Conservation (phyloP, 345 rosid species). For the Lepidium sativum region DNA sequence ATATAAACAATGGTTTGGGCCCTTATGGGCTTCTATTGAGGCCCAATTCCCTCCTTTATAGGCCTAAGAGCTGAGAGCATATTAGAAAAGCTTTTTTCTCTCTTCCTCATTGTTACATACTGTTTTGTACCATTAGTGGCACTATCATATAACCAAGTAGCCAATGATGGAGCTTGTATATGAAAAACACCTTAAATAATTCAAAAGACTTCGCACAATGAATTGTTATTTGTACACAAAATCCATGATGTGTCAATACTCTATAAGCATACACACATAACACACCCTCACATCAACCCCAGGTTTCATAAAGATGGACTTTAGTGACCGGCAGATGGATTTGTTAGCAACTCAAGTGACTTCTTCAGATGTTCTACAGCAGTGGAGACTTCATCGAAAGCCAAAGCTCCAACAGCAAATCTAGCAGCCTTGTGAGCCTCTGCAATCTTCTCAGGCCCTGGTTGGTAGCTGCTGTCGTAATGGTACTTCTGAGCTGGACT, state of each 20-base stretch:
- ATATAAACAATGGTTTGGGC: neutral
- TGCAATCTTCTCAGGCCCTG: constrained; percentile 76
- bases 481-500: constrained; percentile 40
- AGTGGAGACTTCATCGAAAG: constrained; percentile 81
- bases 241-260: neutral
- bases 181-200: neutral
- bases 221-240: constrained; percentile 7
- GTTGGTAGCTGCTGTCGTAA: constrained; percentile 76
- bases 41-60: neutral
- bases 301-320: neutral
- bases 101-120: too few species aligned
- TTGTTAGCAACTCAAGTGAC: constrained; percentile 66
- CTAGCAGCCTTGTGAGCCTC: constrained; percentile 98
- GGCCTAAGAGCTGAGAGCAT: too few species aligned
- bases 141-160: too few species aligned
- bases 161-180: neutral
- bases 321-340: constrained; percentile 26
- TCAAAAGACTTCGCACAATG: constrained; percentile 4
- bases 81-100: too few species aligned
- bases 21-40: neutral
- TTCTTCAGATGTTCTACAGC: constrained; percentile 77
- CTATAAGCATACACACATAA: too few species aligned
- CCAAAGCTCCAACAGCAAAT: constrained; percentile 95
- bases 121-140: too few species aligned
- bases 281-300: neutral